phyloP scores from a whole-genome alignment of 1,284 basidiomycete species.

The Rhodotorula sp. region DNA sequence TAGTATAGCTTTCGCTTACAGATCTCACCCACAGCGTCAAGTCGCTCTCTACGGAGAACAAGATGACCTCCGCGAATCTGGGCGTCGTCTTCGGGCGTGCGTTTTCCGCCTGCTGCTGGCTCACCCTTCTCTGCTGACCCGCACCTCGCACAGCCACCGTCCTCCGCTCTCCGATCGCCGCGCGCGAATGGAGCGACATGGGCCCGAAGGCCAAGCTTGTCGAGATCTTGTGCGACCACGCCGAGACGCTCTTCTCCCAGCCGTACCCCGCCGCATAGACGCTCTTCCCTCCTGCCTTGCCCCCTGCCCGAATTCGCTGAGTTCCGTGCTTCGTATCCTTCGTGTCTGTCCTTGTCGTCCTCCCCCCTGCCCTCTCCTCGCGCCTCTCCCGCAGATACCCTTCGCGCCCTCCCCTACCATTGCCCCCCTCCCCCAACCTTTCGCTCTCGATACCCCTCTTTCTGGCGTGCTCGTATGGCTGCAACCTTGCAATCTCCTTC shows the following conservation, averaged over 20 bases:
- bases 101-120: conserved; percentile 52
- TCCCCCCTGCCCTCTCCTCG: neutral
- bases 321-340: neutral
- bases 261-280: neutral
- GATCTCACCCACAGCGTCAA: conserved; percentile 57
- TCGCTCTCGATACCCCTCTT: neutral
- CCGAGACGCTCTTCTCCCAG: conserved; percentile 17
- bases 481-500: neutral
- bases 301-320: too few relatives aligned
- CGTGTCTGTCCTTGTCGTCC: neutral
- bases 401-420: neutral
- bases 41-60: conserved; percentile 62
- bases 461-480: neutral
- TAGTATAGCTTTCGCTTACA: neutral
- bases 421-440: neutral
- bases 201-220: conserved; percentile 88
- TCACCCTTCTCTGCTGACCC: conserved; percentile 6
- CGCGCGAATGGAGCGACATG: conserved; percentile 93
- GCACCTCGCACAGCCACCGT: conserved; percentile 69
- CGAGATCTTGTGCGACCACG: conserved; percentile 86
- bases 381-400: neutral
- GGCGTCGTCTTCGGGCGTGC: conserved; percentile 99
- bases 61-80: conserved; percentile 93
- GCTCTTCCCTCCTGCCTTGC: too few relatives aligned
- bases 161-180: conserved; percentile 82